A percentile compares a stretch with the other conserved stretches of the same genome.
Conservation (phyloP, 345 rosid species). For the Noccaea caerulescens region DNA sequence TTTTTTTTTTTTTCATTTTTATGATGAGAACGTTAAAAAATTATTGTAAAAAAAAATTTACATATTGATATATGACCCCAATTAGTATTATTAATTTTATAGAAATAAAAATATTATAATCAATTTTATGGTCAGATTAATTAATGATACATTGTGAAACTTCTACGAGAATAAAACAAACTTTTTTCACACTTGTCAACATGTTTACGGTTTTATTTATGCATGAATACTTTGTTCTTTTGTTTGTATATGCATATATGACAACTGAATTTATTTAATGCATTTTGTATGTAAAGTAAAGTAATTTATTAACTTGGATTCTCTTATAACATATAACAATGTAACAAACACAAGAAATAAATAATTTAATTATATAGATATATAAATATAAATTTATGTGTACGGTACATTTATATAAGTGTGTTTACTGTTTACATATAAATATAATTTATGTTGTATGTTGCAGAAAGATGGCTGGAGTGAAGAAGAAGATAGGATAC, state of each 20-base stretch:
- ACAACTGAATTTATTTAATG: slow-evolving; percentile 3
- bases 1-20: not conserved
- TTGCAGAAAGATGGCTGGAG: slow-evolving; percentile 73
- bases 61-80: too few species aligned
- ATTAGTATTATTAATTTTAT: too few species aligned
- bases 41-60: too few species aligned
- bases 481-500: slow-evolving; percentile 57
- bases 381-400: not conserved
- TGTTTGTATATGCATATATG: slow-evolving; percentile 33
- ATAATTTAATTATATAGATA: not conserved
- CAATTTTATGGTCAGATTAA: too few species aligned
- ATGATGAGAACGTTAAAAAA: not conserved
- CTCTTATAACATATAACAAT: slow-evolving; percentile 6
- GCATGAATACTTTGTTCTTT: slow-evolving; percentile 25
- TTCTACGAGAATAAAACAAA: slow-evolving; percentile 6
- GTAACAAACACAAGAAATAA: slow-evolving; percentile 10
- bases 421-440: too few species aligned
- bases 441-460: not conserved
- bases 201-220: slow-evolving; percentile 33
- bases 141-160: slow-evolving; percentile 13
- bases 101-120: too few species aligned
- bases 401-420: too few species aligned
- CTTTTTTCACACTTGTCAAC: slow-evolving; percentile 31
- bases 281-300: slow-evolving; percentile 29
- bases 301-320: slow-evolving; percentile 20